phyloP scores from a whole-genome alignment of 1,139 yeast genomes.

The Kodamaea derodonti region DNA sequence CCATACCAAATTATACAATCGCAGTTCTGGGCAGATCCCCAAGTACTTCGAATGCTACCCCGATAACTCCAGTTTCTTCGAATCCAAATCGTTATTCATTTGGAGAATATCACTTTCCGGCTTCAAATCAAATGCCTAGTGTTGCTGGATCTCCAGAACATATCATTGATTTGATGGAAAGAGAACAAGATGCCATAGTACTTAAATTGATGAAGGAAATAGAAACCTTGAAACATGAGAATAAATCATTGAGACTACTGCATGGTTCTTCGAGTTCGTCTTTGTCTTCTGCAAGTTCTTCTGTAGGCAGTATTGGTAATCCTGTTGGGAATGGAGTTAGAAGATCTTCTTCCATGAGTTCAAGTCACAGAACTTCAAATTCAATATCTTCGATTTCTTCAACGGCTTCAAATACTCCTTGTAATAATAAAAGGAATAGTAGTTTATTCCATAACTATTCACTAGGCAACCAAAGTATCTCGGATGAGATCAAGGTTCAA shows the following conservation, averaged over 20 bases:
- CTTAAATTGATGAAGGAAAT: slow-evolving; percentile 56
- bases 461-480: not conserved
- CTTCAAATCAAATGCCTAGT: not conserved
- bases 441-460: slow-evolving; percentile 10
- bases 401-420: slow-evolving; percentile 4
- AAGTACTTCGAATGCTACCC: slow-evolving; percentile 10
- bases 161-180: slow-evolving; percentile 60
- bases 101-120: slow-evolving; percentile 8
- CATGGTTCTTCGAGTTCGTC: slow-evolving; percentile 3
- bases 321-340: slow-evolving; percentile 5
- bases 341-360: slow-evolving; percentile 13
- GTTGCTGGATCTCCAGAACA: slow-evolving; percentile 27
- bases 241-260: slow-evolving; percentile 24
- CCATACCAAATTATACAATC: slow-evolving; percentile 11
- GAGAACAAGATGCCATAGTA: slow-evolving; percentile 67
- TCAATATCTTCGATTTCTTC: slow-evolving; percentile 12
- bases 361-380: slow-evolving; percentile 11
- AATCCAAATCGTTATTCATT: slow-evolving; percentile 11
- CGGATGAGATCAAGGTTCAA: not conserved
- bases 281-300: slow-evolving; percentile 2
- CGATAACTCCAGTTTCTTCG: slow-evolving; percentile 7
- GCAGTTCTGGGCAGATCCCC: slow-evolving; percentile 12
- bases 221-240: slow-evolving; percentile 48
- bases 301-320: not conserved
- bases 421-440: slow-evolving; percentile 12